phyloP scores from a whole-genome alignment of 2,329 filamentous ascomycete species.

The Fusarium sp. region DNA sequence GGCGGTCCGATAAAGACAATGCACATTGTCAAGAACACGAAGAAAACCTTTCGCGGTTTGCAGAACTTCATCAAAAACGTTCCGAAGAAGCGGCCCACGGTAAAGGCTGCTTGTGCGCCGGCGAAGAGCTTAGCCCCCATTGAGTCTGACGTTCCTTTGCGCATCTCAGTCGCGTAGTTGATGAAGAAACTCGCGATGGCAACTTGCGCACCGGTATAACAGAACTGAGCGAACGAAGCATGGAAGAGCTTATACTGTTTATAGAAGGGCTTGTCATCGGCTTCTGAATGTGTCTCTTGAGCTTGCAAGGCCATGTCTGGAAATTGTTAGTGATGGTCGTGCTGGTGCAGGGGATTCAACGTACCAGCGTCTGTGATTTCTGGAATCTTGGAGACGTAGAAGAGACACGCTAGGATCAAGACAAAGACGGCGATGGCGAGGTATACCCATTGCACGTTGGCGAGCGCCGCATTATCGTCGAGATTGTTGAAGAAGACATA shows the following conservation, averaged over 20 bases:
- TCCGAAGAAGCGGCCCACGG: conserved; percentile 75
- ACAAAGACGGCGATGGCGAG: conserved; percentile 77
- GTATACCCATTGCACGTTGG: conserved; percentile 80
- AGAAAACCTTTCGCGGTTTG: conserved; percentile 72
- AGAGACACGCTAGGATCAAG: conserved; percentile 69
- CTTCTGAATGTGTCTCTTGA: conserved; percentile 59
- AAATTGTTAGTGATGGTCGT: not conserved
- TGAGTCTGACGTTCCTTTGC: conserved; percentile 57
- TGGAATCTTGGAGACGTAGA: conserved; percentile 72
- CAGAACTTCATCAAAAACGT: conserved; percentile 71
- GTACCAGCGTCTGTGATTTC: conserved; percentile 68
- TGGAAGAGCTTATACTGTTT: conserved; percentile 81
- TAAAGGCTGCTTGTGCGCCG: conserved; percentile 77
- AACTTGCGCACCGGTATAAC: conserved; percentile 77
- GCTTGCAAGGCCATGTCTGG: conserved; percentile 72
- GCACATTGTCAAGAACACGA: conserved; percentile 69
- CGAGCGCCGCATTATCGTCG: conserved; percentile 63
- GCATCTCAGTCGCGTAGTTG: conserved; percentile 73
- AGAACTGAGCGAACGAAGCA: conserved; percentile 78
- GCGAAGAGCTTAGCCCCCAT: conserved; percentile 73
- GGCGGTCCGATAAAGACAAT: conserved; percentile 68
- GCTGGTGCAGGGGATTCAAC: not conserved
- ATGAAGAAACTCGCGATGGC: conserved; percentile 75
- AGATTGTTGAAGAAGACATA: conserved; percentile 76
- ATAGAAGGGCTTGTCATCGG: conserved; percentile 67